Evolutionary conservation across 495 filamentous ascomycete genomes (phyloP).

Genomic region (Neurospora tetrasperma): DNA sequence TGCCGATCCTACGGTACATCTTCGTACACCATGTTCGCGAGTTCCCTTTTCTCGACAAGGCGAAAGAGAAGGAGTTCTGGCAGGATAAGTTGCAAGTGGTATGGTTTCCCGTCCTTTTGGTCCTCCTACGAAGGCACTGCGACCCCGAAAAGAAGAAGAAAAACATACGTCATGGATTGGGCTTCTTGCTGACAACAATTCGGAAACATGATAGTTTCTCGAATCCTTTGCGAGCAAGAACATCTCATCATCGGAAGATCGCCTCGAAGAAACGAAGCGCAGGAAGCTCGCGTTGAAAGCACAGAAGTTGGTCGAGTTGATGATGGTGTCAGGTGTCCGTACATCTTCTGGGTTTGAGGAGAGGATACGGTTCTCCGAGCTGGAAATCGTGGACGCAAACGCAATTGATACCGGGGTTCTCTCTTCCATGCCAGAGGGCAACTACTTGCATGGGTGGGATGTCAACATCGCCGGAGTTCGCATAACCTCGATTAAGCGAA

Average conservation of each 20-base stretch:
- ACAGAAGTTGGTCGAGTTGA: slow-evolving; percentile 89
- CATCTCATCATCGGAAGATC: slow-evolving; percentile 92
- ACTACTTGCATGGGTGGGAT: slow-evolving; percentile 91
- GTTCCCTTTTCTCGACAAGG: slow-evolving; percentile 93
- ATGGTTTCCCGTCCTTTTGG: slow-evolving; percentile 24
- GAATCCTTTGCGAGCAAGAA: slow-evolving; percentile 97
- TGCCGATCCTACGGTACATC: slow-evolving; percentile 90
- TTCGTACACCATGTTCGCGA: slow-evolving; percentile 97
- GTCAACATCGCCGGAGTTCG: slow-evolving; percentile 90
- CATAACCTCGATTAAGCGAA: slow-evolving; percentile 69
- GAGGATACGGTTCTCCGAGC: slow-evolving; percentile 86
- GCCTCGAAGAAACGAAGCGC: slow-evolving; percentile 91
- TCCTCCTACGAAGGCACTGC: background rate
- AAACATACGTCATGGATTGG: background rate
- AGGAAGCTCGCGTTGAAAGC: slow-evolving; percentile 86
- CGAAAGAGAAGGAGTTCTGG: slow-evolving; percentile 98
- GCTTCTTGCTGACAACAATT: slow-evolving; percentile 4
- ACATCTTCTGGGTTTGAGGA: slow-evolving; percentile 97
- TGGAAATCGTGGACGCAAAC: slow-evolving; percentile 89
- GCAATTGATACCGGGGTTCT: slow-evolving; percentile 83
- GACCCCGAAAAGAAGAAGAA: background rate
- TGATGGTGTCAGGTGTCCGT: slow-evolving; percentile 97
- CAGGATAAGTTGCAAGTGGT: slow-evolving; percentile 96
- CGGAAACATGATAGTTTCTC: slow-evolving; percentile 54
- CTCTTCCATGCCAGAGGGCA: slow-evolving; percentile 77